Evolutionary conservation across 106 monocot species (phyloP), one percentile per base, ranked within the genome.

Genomic region (Dioscorea alata): DNA sequence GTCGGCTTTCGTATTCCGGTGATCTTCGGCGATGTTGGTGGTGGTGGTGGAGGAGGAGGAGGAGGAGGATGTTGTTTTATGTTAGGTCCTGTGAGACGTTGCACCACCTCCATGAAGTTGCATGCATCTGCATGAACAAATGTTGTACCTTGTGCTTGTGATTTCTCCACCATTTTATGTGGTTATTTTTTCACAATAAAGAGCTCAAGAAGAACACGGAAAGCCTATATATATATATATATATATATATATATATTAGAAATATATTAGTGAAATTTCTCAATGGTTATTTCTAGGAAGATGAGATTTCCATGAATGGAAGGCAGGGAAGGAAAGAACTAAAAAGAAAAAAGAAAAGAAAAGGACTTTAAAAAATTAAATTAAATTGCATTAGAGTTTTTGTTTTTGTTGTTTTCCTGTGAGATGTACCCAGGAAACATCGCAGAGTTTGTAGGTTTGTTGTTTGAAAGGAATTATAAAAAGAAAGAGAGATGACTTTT

Each of bases 101-200:
- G 86, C 16, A 86, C 86, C 25, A 86, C 75, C 50, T 86, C 86
- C 59, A 71, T 74, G 75, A 86, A 86, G 68, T 67, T 75, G 63
- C 60, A 23, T 16, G 66, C 51, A 33, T 86, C 82, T 51, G 86
- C 60, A 17, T 85, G 76, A 48, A 85, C 81, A 58, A 77, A 85
- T 31, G 81, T 85, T 25, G 84, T 84, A 35, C 64, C 56, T 13
- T 66, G 12, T 23, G 31, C 16, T 33, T 21, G 19, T 1, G 68
- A 2, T 33, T 69, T 73, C 66, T 79, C 73, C 73, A 69, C 67
- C 14, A 33, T 7, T 23, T 60, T 16, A 8, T 54, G 15, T 54
- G 0, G 12, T 69, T 34, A 17, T 69, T 69, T 54, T 20, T 31
- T 69, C 33, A 56, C 56, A 56, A 32, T 56, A 57, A 20, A 19